Evolutionary conservation across 306 rosid genomes (phyloP).

Genomic region (Malus sylvestris): DNA sequence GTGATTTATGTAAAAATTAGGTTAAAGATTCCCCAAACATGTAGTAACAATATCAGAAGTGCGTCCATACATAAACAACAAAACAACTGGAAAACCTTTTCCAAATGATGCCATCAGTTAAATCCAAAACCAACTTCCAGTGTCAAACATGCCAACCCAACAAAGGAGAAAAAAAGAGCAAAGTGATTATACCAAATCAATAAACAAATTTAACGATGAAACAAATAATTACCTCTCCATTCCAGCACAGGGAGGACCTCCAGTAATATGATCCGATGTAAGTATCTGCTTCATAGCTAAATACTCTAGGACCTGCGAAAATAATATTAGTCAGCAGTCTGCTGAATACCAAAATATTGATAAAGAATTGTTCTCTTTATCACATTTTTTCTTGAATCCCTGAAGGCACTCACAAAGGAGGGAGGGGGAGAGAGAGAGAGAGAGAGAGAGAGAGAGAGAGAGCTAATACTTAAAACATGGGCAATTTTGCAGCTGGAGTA

Average conservation of each 20-base stretch:
- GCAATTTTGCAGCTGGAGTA: background rate
- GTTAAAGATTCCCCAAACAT: background rate
- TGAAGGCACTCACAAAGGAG: background rate
- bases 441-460: background rate
- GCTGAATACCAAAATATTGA: background rate
- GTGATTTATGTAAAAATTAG: background rate
- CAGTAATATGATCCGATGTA: slow-evolving; percentile 68
- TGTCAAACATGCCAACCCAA: background rate
- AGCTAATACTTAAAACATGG: background rate
- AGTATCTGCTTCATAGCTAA: slow-evolving; percentile 71
- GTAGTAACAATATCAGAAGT: background rate
- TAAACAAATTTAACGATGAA: background rate
- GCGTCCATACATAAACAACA: background rate
- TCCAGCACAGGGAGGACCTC: slow-evolving; percentile 84
- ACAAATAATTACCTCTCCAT: slow-evolving; percentile 74
- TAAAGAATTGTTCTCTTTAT: background rate
- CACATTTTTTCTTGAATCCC: background rate
- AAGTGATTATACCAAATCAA: background rate
- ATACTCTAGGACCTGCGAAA: slow-evolving; percentile 67
- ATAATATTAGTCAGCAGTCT: slow-evolving; percentile 4
- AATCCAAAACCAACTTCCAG: background rate
- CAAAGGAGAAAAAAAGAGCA: background rate
- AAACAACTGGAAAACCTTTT: background rate
- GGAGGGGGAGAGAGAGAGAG: background rate
- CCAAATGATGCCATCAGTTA: background rate